Conservation (phyloP, 148 eudicot species). For the Fallopia convolvulus region DNA sequence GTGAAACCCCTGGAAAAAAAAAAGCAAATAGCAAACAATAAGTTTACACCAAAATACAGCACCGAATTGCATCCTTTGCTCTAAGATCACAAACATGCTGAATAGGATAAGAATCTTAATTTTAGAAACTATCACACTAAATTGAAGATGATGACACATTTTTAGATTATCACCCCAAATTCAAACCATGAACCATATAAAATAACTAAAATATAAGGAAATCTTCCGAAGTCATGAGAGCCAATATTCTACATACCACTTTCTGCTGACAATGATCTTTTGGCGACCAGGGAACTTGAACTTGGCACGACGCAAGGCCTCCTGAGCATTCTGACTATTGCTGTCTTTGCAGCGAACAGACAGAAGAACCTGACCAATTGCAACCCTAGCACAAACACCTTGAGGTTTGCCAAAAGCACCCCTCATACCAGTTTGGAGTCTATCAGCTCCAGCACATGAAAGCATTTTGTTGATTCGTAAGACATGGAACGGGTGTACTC, state of each 20-base stretch:
- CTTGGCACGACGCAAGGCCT: constrained; percentile 44
- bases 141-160: no score
- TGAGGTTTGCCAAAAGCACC: constrained; percentile 45
- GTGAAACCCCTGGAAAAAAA: constrained; percentile 28
- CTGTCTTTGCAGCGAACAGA: constrained; percentile 42
- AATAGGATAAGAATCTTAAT: neutral
- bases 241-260: constrained; percentile 19
- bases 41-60: neutral
- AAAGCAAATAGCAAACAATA: neutral
- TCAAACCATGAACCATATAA: no score
- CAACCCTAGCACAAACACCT: constrained; percentile 36
- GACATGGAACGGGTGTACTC: constrained; percentile 48
- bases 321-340: constrained; percentile 33
- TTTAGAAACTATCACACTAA: no score
- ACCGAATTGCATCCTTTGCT: neutral
- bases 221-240: neutral
- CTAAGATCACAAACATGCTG: constrained; percentile 17
- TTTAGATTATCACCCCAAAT: no score
- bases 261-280: constrained; percentile 50
- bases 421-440: constrained; percentile 48
- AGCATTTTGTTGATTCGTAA: constrained; percentile 36
- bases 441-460: constrained; percentile 49
- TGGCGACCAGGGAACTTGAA: constrained; percentile 52
- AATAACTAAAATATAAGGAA: no score
- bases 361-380: constrained; percentile 39